Base-by-base conservation (phyloP, 495 filamentous ascomycete genomes). In the Xylaria acuta region DNA sequence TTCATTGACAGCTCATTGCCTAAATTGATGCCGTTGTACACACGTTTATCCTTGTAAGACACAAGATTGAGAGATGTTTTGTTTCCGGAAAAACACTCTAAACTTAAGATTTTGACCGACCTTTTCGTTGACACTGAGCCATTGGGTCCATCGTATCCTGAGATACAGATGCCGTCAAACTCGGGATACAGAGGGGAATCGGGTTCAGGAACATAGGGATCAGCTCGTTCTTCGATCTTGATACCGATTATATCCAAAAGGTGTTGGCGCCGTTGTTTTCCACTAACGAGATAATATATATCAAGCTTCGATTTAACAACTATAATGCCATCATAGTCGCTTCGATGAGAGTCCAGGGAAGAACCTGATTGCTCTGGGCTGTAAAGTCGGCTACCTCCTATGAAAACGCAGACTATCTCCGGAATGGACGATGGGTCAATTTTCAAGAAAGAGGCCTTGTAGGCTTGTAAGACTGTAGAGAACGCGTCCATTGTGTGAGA, bases 331-430 rank as follows among this genome's bases (percentile, higher is more conserved):
- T 69, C 53, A 16, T 41, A 68, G n/a, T 30, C n/a, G 12, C 40
- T 32, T 8, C 2, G 38, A 14, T 3, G n/a, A 25, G 49, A 5
- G 11, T 27, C 20, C 2, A 8, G 27, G 3, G 47, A 49, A 18
- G 64, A 22, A 40, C 4, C 45, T n/a, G n/a, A 2, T 3, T 34
- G 25, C 3, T 20, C 6, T n/a, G 20, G 7, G 36, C 6, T 32
- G 38, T 58, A 60, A 11, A 69, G 67, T 3, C 25, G 53, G 67
- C 67, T 60, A 1, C 67, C 53, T 14, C 67, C 53, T n/a, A 69
- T 69, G 38, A 60, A 59, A 34, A 69, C 53, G 25, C 51, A 58
- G 53, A 36, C 38, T 43, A 60, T 36, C 30, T 45, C 67, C n/a
- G 36, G 51, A 20, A 69, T 32, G 22, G 22, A 32, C 5, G 51